Evolutionary conservation across 768 basidiomycete genomes (phyloP).

Genomic region (Nidularia sp.): DNA sequence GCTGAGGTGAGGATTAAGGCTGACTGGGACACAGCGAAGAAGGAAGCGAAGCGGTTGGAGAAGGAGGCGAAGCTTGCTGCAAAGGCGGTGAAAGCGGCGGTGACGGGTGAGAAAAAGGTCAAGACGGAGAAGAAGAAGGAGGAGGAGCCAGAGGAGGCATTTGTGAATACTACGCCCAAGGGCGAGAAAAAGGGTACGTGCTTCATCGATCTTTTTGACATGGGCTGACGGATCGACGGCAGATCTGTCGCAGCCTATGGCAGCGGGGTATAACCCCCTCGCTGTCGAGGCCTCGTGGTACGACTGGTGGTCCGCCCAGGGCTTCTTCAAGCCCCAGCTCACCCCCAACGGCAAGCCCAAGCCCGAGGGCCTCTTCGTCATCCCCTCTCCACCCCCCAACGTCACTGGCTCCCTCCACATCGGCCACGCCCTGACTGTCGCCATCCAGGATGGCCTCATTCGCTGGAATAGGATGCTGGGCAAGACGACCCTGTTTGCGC

Average conservation of each 20-base stretch:
- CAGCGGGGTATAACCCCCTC: slow-evolving; percentile 91
- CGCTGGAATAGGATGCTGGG: slow-evolving; percentile 98
- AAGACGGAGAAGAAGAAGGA: slow-evolving; percentile 76
- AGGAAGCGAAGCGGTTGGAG: slow-evolving; percentile 78
- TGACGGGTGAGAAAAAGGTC: slow-evolving; percentile 59
- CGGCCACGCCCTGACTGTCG: slow-evolving; percentile 88
- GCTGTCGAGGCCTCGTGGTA: slow-evolving; percentile 96
- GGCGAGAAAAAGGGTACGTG: slow-evolving; percentile 90
- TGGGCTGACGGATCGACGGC: background rate
- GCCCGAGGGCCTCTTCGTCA: slow-evolving; percentile 71
- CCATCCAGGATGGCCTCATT: slow-evolving; percentile 85
- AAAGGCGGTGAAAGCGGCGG: slow-evolving; percentile 50
- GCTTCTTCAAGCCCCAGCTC: slow-evolving; percentile 81
- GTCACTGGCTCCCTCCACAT: slow-evolving; percentile 96
- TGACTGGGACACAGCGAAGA: slow-evolving; percentile 53
- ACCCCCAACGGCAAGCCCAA: slow-evolving; percentile 53
- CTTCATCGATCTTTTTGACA: background rate
- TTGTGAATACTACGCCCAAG: slow-evolving; percentile 83
- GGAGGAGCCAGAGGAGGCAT: slow-evolving; percentile 62
- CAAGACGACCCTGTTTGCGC: slow-evolving; percentile 83
- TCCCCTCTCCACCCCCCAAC: slow-evolving; percentile 92
- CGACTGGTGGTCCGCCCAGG: slow-evolving; percentile 93
- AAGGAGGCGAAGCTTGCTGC: slow-evolving; percentile 78
- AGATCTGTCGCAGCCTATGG: slow-evolving; percentile 89
- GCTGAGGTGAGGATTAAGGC: background rate